Evolutionary conservation across 2,329 filamentous ascomycete species (phyloP), one percentile per base, ranked within the genome.

Genomic region (Fusarium tupiense): DNA sequence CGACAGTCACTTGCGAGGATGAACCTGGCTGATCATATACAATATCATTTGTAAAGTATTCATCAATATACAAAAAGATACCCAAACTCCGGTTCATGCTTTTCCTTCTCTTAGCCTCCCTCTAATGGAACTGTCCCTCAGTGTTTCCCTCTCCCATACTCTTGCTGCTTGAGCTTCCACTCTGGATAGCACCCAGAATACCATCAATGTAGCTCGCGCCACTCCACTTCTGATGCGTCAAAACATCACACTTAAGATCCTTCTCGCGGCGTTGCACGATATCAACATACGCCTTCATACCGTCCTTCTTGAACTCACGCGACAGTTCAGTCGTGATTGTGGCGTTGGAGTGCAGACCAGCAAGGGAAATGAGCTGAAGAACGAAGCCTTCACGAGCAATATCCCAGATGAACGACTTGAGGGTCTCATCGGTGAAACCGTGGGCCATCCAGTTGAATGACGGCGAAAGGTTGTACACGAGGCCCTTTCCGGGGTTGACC

Each of bases 391-490:
- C 93, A 81, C 92, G 91, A 14, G 95, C 96, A 74, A 99, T 91
- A 82, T 98, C 96, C 96, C 96, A 98, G 78, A 99, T 93, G 83
- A 99, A 99, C 11, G 90, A 94, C 85, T 93, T 94, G 63, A 99
- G 88, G 11, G 92, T 92, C 70, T 91, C 91, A 73, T 95, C 91
- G 7, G 90, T 92, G 84, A 98, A 99, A 37, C 96, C 96, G 81
- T 98, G 95, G 17, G 91, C 91, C 91, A 97, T 96, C 96, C 96
- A 99, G 87, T 99, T 98, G 89, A 99, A 99, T 14, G 94, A 97
- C 2, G 96, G 96, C 9, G 92, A 95, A 4, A 99, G 89, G 85
- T 99, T 99, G 86, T 99, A 99, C 1, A 98, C 96, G 31, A 99
- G 89, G 41, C 94, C 93, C 88, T 98, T 98, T 69, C 90, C 91